Evolutionary conservation across 2,329 filamentous ascomycete species (phyloP).

Genomic region (Sporothrix variecibatus): DNA sequence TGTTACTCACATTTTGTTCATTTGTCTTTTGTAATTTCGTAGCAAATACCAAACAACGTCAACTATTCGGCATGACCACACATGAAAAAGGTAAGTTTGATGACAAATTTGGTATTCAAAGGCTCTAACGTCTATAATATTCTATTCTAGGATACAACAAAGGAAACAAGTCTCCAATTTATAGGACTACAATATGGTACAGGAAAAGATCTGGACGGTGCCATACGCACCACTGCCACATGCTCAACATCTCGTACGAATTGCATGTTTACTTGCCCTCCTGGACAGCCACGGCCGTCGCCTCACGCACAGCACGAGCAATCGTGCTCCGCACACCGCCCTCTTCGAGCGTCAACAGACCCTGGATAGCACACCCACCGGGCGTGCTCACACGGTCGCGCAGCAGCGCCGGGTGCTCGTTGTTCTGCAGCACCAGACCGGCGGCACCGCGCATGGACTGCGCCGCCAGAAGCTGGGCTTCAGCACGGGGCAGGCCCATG

Average conservation of each 20-base stretch:
- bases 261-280: neutral
- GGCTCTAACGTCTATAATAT: neutral
- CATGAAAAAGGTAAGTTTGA: neutral
- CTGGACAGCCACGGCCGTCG: slow-evolving; percentile 61
- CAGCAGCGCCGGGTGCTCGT: slow-evolving; percentile 74
- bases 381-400: slow-evolving; percentile 77
- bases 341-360: slow-evolving; percentile 72
- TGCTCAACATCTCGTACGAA: neutral
- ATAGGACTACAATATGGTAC: slow-evolving; percentile 14
- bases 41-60: neutral
- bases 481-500: slow-evolving; percentile 72
- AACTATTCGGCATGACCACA: neutral
- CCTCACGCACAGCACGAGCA: slow-evolving; percentile 68
- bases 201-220: neutral
- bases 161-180: neutral
- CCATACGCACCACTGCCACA: neutral
- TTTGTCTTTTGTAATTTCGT: neutral
- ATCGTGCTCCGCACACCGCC: slow-evolving; percentile 67
- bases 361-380: slow-evolving; percentile 76
- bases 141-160: slow-evolving; percentile 18
- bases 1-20: neutral
- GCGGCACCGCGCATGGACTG: slow-evolving; percentile 77
- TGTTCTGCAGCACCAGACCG: slow-evolving; percentile 62
- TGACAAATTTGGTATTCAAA: neutral
- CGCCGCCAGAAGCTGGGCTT: slow-evolving; percentile 75